Base-by-base conservation (phyloP, 2,329 filamentous ascomycete species). In the Akanthomyces muscarius region DNA sequence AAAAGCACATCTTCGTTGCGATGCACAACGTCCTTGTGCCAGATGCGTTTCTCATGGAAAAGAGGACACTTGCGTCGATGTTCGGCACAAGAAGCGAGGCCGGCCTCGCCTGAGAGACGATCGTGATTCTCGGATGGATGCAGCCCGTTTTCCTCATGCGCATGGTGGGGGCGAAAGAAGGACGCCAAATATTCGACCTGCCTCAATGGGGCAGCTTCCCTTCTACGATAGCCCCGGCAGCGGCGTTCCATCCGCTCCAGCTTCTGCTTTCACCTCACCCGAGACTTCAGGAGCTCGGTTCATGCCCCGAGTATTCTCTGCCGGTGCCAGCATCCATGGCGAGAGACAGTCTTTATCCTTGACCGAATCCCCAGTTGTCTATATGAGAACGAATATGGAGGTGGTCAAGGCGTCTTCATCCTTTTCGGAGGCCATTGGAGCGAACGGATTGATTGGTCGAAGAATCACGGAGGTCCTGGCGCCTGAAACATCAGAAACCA, bases 21-120 rank as follows among this genome's bases (percentile, higher is more conserved):
- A 53, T 89, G 87, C 89, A 57, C 88, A 91, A 74, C 83, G 91
- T 63, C 91, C 91, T 33, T 95, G 91, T 72, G 88, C 88, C 33
- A 84, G 91, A 71, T 95, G 91, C 72, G 78, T 89, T 41, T 86
- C 86, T 69, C 91, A 91, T 71, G 89, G 89, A 65, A 95, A 94
- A 70, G 82, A 94, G 80, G 89, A 92, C 63, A 83, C 87, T 8
- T 95, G 91, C 71, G 81, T 91, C 69, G 91, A 95, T 74, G 90
- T 95, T 41, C 89, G 92, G 71, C 91, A 95, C 75, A 95, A 94
- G 75, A 95, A 94, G 74, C 81, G 91, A 69, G 91, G 91, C 48
- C 83, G 91, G 55, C 91, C 91, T 64, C 83, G 91, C 66, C 78
- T 95, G 68, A 85, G 90, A 69, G 90, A 94, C 71, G 89, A 91